These are phyloP conservation scores for Draba incana DNA, from an alignment of 345 rosid genomes.

Conservation along the genomic window DNA sequence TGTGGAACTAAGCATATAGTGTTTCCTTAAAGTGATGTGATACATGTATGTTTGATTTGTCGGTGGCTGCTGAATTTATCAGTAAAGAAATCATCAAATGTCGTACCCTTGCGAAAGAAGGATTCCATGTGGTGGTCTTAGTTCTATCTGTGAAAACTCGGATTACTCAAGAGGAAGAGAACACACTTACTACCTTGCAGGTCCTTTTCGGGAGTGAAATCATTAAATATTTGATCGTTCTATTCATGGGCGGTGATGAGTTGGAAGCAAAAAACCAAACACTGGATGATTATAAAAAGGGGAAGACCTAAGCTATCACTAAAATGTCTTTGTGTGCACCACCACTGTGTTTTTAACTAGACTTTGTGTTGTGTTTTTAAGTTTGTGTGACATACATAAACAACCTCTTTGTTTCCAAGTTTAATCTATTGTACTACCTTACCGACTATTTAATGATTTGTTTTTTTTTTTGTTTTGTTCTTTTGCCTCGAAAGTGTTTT, in stretches of 20 bases:
- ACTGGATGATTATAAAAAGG: slow-evolving; percentile 49
- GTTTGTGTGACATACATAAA: too few species aligned
- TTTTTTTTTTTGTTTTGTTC: too few species aligned
- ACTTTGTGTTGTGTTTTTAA: too few species aligned
- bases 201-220: slow-evolving; percentile 64
- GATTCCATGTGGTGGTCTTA: slow-evolving; percentile 68
- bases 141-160: slow-evolving; percentile 66
- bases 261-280: slow-evolving; percentile 67
- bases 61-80: slow-evolving; percentile 55
- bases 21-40: too few species aligned
- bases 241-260: slow-evolving; percentile 85
- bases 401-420: too few species aligned
- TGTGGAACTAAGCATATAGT: too few species aligned
- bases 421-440: too few species aligned
- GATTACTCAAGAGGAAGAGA: slow-evolving; percentile 68
- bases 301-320: too few species aligned
- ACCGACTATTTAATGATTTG: too few species aligned
- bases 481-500: too few species aligned
- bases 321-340: too few species aligned
- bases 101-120: slow-evolving; percentile 70
- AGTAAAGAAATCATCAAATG: slow-evolving; percentile 75
- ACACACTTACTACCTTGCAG: slow-evolving; percentile 58
- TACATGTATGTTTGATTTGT: slow-evolving; percentile 43
- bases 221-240: slow-evolving; percentile 68
- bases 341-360: too few species aligned